Conservation (phyloP, 306 rosid genomes). For the Pterocarpus santalinus region DNA sequence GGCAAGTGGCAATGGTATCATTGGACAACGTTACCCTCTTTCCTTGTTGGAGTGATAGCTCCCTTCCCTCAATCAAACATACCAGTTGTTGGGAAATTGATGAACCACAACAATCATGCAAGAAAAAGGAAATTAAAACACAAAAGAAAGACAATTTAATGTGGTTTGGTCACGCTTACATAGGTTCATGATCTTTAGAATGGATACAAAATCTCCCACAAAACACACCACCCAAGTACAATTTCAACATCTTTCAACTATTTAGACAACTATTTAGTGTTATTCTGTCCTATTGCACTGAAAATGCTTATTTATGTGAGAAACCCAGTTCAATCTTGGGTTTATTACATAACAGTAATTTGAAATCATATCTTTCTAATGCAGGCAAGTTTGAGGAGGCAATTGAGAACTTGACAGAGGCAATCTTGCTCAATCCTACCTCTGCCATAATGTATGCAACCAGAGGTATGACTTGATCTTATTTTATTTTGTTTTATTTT, state of each 20-base stretch:
- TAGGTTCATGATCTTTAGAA: background rate
- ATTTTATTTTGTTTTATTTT: background rate
- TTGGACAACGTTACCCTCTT: background rate
- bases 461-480: slow-evolving; percentile 64
- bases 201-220: background rate
- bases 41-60: background rate
- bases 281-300: background rate
- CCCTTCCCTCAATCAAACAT: background rate
- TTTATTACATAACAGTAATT: background rate
- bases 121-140: background rate
- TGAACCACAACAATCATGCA: background rate
- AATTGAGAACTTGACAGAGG: slow-evolving; percentile 73
- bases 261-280: slow-evolving; percentile 19
- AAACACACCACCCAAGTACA: background rate
- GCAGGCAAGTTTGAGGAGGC: slow-evolving; percentile 85
- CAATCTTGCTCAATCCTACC: slow-evolving; percentile 81
- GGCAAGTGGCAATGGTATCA: background rate
- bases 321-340: background rate
- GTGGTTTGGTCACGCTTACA: background rate
- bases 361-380: slow-evolving; percentile 27
- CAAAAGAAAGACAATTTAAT: background rate
- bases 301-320: background rate
- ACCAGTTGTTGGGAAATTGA: background rate
- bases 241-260: background rate
- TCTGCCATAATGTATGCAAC: slow-evolving; percentile 92